phyloP scores from a whole-genome alignment of 257 asterid genomes.

The Gynochthodes officinalis region DNA sequence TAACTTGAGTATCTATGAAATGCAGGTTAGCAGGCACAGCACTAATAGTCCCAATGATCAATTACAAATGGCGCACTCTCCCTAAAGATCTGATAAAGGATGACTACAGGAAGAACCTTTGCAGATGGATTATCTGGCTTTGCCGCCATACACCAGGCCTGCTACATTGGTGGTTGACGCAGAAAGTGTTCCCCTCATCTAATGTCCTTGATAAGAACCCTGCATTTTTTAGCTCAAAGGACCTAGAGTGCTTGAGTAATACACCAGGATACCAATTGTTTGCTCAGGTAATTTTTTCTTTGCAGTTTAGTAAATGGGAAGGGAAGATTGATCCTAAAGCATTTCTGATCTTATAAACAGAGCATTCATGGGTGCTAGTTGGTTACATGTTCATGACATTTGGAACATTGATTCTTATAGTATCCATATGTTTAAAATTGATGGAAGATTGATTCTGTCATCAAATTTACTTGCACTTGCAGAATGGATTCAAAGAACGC shows the following conservation, averaged over 20 bases:
- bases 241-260: constrained; percentile 68
- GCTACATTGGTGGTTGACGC: constrained; percentile 86
- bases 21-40: constrained; percentile 85
- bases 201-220: constrained; percentile 77
- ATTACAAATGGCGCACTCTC: constrained; percentile 81
- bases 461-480: constrained; percentile 13
- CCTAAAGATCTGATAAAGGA: constrained; percentile 62
- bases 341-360: not conserved
- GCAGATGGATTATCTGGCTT: constrained; percentile 47
- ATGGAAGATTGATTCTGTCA: constrained; percentile 1
- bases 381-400: not conserved
- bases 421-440: not conserved
- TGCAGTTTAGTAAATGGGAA: not conserved
- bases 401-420: not conserved
- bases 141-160: constrained; percentile 57
- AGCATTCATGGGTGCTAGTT: not conserved
- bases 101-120: constrained; percentile 69
- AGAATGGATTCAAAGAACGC: constrained; percentile 58
- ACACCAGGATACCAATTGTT: constrained; percentile 83
- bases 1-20: not conserved
- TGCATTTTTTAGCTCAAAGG: constrained; percentile 58
- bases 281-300: constrained; percentile 43
- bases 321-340: not conserved
- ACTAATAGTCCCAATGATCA: constrained; percentile 72
- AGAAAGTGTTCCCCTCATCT: constrained; percentile 80